Evolutionary conservation across 108 stramenopile species (phyloP), one percentile per base, ranked within the genome.

Genomic region (Discostella pseudostelligera): DNA sequence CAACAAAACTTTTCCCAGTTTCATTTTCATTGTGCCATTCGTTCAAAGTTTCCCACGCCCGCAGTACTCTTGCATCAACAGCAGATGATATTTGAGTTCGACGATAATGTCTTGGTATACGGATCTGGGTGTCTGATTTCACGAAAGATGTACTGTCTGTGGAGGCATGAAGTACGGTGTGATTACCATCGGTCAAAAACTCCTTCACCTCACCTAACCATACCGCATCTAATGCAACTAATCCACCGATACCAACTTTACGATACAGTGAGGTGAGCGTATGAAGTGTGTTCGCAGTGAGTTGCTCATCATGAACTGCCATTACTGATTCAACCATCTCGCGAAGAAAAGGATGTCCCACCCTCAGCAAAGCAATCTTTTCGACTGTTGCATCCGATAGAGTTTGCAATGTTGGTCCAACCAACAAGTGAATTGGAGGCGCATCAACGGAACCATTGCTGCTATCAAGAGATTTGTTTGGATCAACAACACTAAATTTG

Each of bases 181-280:
- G 61, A 32, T 44, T 44, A 5, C 42, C 59, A 39, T 57, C 56
- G 0, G 16, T 57, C 22, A 62, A 47, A 14, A 62, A 62, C 12
- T 57, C 56, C 37, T 57, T 57, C 29, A 39, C 56, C 36, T 39
- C 35, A 57, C 19, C 56, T 4, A 10, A 13, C 56, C 56, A 57
- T 0, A 57, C 36, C 36, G 36, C 56, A 0, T 20, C 20, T 39
- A 57, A 37, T 1, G 35, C 36, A 47, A 62, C 61, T 2, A 32
- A 62, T 26, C 61, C 61, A 47, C 29, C 29, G 6, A 62, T 32
- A 3, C 9, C 28, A 47, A 62, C 61, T 17, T 28, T 46, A 0
- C 61, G 43, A 47, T 62, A 62, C 21, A 62, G 24, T 46, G 61
- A 46, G 32, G 47, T 29, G 16, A 62, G 47, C 11, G 61, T 45